Base-by-base conservation (phyloP, 1,284 basidiomycete species). In the Coniferiporia weirii region DNA sequence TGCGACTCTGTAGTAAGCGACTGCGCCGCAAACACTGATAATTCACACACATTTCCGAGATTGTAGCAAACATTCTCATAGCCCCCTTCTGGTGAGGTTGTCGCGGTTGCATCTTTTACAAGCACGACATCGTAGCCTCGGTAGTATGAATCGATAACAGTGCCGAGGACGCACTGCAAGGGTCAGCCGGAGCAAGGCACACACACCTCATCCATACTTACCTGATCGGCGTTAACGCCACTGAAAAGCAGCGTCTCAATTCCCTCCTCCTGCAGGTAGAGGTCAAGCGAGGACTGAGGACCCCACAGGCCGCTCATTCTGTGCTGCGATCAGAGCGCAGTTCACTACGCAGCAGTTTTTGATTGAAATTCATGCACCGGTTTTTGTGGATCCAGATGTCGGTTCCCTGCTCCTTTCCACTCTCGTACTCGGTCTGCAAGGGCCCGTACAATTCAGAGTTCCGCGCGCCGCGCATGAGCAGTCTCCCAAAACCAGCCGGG, bases 351-450 rank as follows among this genome's bases (percentile, higher is more conserved):
- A n/a, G n/a, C n/a, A n/a, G n/a, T 20, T 27, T 27, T n/a, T 44
- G 13, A 47, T n/a, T 17, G 17, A 13, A 13, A 6, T 35, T 35
- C 13, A 4, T 72, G 20, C 64, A 82, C 84, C 84, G 73, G 68
- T 87, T 87, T 70, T 87, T 88, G 69, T 87, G 81, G 57, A 88
- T 82, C 85, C 84, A 87, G 56, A 84, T 74, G 70, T 88, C 85
- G 19, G 82, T 83, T 0, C 83, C 84, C 5, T 69, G 70, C 10
- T 75, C 71, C 62, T 75, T 71, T 7, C 84, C 84, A 56, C 78
- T 74, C 59, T 79, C 62, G 64, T 79, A 87, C 60, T 80, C 75
- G 1, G 69, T 71, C 61, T 87, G 82, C 51, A 88, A 72, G 1
- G 83, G 82, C 0, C 79, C 82, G 67, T 87, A 86, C 52, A 87